Evolutionary conservation across 1,284 basidiomycete genomes (phyloP).

Genomic region (Calocybe gambosa): DNA sequence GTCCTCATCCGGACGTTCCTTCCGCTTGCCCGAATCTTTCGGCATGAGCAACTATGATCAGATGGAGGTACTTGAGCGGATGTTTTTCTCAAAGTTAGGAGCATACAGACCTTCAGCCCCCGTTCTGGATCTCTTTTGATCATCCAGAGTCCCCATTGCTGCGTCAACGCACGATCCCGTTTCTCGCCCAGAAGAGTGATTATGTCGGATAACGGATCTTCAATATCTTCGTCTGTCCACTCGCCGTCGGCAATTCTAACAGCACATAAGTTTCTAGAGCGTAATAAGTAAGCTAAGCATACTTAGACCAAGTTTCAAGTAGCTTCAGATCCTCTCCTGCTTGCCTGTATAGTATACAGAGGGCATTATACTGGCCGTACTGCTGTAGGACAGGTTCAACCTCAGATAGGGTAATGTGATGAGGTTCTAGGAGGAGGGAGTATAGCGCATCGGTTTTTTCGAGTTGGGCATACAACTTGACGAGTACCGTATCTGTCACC

Average conservation of each 20-base stretch:
- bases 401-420: constrained; percentile 56
- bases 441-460: constrained; percentile 60
- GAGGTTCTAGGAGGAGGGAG: constrained; percentile 52
- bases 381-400: constrained; percentile 55
- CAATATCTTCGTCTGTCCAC: constrained; percentile 58
- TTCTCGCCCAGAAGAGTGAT: constrained; percentile 55
- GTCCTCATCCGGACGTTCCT: constrained; percentile 52
- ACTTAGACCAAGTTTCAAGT: constrained; percentile 71
- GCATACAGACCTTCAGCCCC: constrained; percentile 58
- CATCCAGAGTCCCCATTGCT: constrained; percentile 80
- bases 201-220: constrained; percentile 68
- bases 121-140: constrained; percentile 60
- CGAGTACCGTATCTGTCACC: constrained; percentile 81
- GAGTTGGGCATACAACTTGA: constrained; percentile 64
- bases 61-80: not conserved
- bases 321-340: constrained; percentile 54
- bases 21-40: constrained; percentile 41
- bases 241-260: constrained; percentile 67
- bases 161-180: constrained; percentile 55
- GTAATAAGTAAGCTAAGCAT: constrained; percentile 1
- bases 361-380: constrained; percentile 53
- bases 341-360: constrained; percentile 60
- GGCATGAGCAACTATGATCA: constrained; percentile 49
- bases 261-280: constrained; percentile 4
- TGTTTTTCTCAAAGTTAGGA: not conserved